These are phyloP conservation scores for Dichotomocladium elegans DNA, from an alignment of 371 early-diverging fungal species.

Conservation along the genomic window DNA sequence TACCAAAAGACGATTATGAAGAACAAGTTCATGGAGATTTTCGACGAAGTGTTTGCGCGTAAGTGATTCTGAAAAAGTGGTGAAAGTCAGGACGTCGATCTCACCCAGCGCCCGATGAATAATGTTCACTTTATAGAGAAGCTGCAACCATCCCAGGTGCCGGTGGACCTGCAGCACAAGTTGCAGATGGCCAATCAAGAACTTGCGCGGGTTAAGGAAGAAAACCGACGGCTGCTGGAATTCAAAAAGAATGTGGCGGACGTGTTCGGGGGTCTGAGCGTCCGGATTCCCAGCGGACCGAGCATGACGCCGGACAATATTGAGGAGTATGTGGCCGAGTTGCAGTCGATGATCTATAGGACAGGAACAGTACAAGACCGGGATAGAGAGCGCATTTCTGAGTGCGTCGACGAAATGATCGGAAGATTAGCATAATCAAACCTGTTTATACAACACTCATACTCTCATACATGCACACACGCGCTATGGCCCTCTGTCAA, in stretches of 20 bases:
- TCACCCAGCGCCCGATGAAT: no score
- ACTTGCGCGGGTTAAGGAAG: conserved; percentile 6
- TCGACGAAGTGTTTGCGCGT: conserved; percentile 3
- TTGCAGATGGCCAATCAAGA: conserved; percentile 9
- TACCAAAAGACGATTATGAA: no score
- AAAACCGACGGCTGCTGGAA: conserved; percentile 6
- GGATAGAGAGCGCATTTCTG: background rate
- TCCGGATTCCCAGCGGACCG: conserved; percentile 9
- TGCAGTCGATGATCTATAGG: conserved; percentile 6
- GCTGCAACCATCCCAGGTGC: no score
- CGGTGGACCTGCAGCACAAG: background rate
- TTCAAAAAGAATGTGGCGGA: conserved; percentile 15
- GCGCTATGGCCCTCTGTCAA: no score
- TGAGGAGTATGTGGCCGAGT: conserved; percentile 11
- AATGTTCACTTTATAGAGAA: no score
- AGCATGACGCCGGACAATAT: background rate
- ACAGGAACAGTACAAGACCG: conserved; percentile 1
- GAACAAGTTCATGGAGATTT: no score
- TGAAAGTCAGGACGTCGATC: no score
- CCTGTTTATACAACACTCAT: no score
- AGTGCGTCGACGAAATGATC: conserved; percentile 2
- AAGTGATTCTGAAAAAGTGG: no score
- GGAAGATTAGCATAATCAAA: no score
- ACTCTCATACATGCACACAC: no score
- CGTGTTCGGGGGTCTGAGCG: conserved; percentile 13